These are phyloP conservation scores for Pyrenula aspistea DNA, from an alignment of 495 filamentous ascomycete genomes.

Conservation along the genomic window DNA sequence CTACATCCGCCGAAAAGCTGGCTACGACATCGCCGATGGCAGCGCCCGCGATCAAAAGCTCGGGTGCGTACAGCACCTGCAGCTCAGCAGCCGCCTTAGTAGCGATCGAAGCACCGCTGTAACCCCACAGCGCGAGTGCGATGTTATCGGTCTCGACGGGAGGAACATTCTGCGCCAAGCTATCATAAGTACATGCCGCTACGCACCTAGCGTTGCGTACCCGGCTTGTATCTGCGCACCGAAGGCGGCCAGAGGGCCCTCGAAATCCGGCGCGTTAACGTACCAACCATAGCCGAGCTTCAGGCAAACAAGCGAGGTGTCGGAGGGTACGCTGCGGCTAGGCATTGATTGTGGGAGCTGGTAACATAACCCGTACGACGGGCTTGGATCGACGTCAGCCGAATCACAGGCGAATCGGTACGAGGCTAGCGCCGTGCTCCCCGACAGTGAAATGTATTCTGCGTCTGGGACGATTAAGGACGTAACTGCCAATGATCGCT, in stretches of 20 bases:
- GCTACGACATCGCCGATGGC: slow-evolving; percentile 40
- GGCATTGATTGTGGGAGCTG: too few species aligned
- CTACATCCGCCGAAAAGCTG: too few species aligned
- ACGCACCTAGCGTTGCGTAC: slow-evolving; percentile 10
- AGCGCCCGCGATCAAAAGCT: slow-evolving; percentile 35
- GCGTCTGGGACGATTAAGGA: too few species aligned
- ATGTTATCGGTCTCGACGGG: slow-evolving; percentile 4
- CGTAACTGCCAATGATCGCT: too few species aligned
- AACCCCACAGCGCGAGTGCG: slow-evolving; percentile 34
- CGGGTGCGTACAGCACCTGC: slow-evolving; percentile 38
- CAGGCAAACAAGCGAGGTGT: too few species aligned
- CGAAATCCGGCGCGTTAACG: slow-evolving; percentile 13
- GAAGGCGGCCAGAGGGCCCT: slow-evolving; percentile 12
- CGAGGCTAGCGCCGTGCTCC: too few species aligned
- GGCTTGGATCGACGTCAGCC: too few species aligned
- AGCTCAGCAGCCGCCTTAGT: slow-evolving; percentile 41
- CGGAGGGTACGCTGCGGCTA: too few species aligned
- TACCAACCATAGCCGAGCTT: slow-evolving; percentile 9
- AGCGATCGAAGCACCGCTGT: slow-evolving; percentile 44
- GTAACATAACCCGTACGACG: too few species aligned
- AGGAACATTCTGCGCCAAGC: neutral
- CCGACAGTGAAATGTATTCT: too few species aligned
- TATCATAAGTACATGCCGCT: slow-evolving; percentile 2
- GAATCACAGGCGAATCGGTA: too few species aligned
- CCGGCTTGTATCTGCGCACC: slow-evolving; percentile 8